Base-by-base conservation (phyloP, 768 basidiomycete species). In the Kwoniella dejecticola region DNA sequence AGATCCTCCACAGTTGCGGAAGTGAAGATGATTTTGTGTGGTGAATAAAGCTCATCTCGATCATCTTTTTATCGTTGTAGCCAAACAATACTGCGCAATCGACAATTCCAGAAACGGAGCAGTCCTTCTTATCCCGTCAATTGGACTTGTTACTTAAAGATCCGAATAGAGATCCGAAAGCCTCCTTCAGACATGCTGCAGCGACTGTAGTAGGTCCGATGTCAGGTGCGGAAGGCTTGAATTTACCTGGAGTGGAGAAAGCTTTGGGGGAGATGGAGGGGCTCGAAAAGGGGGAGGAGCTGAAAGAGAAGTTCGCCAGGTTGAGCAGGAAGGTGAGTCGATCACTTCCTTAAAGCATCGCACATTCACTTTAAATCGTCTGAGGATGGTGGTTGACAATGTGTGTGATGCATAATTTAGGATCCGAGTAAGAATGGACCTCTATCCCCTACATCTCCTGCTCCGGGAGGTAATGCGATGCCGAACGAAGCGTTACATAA, bases 121-220 rank as follows among this genome's bases (percentile, higher is more conserved):
- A 97, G 79, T 83, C 85, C 0, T 98, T 97, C 84, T 86, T 98
- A 11, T 84, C 88, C 2, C 88, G 88, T 72, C 89, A 98, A 72
- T 91, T 92, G 79, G 93, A 95, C 78, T 86, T 91, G 72, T 89
- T 95, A 64, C 84, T 89, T 40, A 91, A 90, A 79, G 94, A 93
- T 69, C 84, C 89, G 0, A 90, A 92, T 68, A 85, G 89, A 56
- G 93, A 97, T 80, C 91, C 92, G 21, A 87, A 91, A 31, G 87
- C 87, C 15, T 86, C 88, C 2, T 96, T 96, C 84, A 84, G 89
- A 57, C 89, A 89, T 52, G 60, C 88, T 0, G 80, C 84, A 44
- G 89, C 64, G 40, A 67, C 62, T n/a, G 86, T 96, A 47, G 95
- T 99, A 11, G 95, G 95, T 1, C 95, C 95, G 0, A 85, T 99